phyloP scores from a whole-genome alignment of 768 basidiomycete species.

The Pisolithus sp. region DNA sequence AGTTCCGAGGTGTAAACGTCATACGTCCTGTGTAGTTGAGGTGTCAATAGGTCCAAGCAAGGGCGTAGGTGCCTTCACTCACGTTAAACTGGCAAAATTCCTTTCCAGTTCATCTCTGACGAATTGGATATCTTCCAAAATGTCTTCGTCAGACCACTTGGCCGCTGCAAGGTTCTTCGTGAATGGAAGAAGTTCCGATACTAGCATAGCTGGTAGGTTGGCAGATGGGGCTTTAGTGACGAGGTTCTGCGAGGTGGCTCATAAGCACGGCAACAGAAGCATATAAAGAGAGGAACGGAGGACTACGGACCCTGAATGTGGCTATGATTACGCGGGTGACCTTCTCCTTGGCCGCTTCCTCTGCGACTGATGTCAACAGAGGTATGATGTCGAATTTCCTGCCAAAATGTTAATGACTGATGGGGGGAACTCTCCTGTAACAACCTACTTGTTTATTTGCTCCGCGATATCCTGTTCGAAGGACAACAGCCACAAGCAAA shows the following conservation, averaged over 20 bases:
- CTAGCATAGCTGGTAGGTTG: constrained; percentile 93
- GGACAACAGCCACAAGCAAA: constrained; percentile 90
- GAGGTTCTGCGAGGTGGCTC: constrained; percentile 57
- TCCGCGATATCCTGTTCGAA: constrained; percentile 85
- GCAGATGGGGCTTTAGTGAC: constrained; percentile 79
- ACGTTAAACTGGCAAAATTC: constrained; percentile 90
- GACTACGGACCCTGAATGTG: constrained; percentile 65
- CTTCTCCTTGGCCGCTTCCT: constrained; percentile 93
- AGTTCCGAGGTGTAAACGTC: constrained; percentile 95
- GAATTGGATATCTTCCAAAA: constrained; percentile 86
- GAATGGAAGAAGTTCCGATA: constrained; percentile 80
- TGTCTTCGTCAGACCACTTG: constrained; percentile 95
- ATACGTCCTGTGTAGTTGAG: constrained; percentile 61
- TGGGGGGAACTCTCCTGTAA: background rate
- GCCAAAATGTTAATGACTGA: constrained; percentile 3
- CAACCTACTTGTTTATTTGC: constrained; percentile 74
- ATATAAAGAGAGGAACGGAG: background rate
- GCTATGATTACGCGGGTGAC: constrained; percentile 90
- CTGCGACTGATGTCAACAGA: constrained; percentile 74
- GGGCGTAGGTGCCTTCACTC: constrained; percentile 21
- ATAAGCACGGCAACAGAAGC: constrained; percentile 2
- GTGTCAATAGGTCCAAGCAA: background rate
- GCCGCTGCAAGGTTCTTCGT: constrained; percentile 74
- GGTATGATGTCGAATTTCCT: constrained; percentile 91
- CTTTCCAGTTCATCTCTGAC: constrained; percentile 79